These are phyloP conservation scores for Tricholoma hemisulphureum DNA, from an alignment of 768 basidiomycete genomes.

Conservation along the genomic window DNA sequence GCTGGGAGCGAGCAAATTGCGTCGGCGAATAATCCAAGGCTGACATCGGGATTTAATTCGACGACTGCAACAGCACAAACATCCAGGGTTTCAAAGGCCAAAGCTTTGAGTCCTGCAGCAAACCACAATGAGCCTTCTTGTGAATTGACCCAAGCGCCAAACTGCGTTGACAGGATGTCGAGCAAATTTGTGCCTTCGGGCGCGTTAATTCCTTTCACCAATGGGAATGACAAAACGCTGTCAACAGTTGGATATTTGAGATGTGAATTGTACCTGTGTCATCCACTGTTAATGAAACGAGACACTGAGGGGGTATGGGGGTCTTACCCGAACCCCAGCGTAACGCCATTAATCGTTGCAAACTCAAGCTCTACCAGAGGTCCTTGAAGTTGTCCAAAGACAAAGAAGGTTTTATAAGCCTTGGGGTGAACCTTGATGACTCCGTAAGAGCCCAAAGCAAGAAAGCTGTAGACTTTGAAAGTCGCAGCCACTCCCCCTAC, in stretches of 20 bases:
- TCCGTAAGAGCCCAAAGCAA: background rate
- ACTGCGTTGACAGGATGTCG: background rate
- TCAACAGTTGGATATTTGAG: conserved; percentile 1
- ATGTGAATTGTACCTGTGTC: conserved; percentile 1
- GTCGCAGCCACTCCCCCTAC: background rate
- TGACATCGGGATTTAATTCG: background rate
- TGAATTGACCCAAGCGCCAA: background rate
- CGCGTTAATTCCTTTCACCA: conserved; percentile 1
- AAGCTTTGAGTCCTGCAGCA: conserved; percentile 1
- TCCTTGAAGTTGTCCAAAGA: conserved; percentile 2
- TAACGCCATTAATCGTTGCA: conserved; percentile 1
- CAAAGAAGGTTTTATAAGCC: background rate
- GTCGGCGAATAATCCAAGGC: conserved; percentile 1
- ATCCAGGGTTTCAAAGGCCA: conserved; percentile 1
- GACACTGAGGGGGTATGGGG: background rate
- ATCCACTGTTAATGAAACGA: background rate
- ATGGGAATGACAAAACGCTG: background rate
- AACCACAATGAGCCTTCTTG: conserved; percentile 1
- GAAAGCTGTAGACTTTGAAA: background rate
- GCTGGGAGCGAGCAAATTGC: background rate
- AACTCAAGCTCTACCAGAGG: conserved; percentile 4
- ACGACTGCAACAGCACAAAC: conserved; percentile 2
- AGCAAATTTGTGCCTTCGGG: background rate
- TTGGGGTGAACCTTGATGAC: background rate
- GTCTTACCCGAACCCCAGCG: background rate